Conservation (phyloP, 208 protist species). For the Naegleria lovaniensis region DNA sequence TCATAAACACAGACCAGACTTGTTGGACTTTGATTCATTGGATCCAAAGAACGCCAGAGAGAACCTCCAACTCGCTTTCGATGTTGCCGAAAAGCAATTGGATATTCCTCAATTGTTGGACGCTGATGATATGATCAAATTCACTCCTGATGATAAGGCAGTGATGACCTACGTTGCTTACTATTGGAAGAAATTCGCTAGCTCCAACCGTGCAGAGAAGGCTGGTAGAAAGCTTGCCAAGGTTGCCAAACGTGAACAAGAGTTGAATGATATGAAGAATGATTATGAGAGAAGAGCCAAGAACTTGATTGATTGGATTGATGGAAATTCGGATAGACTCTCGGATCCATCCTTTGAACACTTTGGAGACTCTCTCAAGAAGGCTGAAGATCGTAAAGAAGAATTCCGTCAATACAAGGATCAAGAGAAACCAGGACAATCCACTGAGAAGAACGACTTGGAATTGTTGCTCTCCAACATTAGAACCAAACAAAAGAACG, state of each 20-base stretch:
- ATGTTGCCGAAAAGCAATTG: constrained; percentile 33
- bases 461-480: constrained; percentile 41
- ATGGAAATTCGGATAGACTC: constrained; percentile 3
- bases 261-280: constrained; percentile 34
- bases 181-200: constrained; percentile 35
- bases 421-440: constrained; percentile 41
- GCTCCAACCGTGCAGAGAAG: constrained; percentile 29
- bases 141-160: constrained; percentile 33
- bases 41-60: constrained; percentile 23
- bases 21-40: constrained; percentile 38
- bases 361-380: neutral
- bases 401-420: constrained; percentile 33
- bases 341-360: neutral
- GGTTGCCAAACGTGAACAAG: constrained; percentile 30
- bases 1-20: constrained; percentile 37
- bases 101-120: constrained; percentile 35
- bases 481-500: constrained; percentile 39
- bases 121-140: constrained; percentile 38
- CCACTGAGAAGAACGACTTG: constrained; percentile 33
- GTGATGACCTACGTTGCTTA: constrained; percentile 42
- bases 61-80: constrained; percentile 41
- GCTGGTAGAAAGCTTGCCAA: constrained; percentile 33
- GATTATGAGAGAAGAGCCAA: constrained; percentile 40
- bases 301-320: constrained; percentile 30
- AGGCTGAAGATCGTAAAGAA: neutral